Base-by-base conservation (phyloP, 2,329 filamentous ascomycete genomes). In the Colletotrichum sp. region DNA sequence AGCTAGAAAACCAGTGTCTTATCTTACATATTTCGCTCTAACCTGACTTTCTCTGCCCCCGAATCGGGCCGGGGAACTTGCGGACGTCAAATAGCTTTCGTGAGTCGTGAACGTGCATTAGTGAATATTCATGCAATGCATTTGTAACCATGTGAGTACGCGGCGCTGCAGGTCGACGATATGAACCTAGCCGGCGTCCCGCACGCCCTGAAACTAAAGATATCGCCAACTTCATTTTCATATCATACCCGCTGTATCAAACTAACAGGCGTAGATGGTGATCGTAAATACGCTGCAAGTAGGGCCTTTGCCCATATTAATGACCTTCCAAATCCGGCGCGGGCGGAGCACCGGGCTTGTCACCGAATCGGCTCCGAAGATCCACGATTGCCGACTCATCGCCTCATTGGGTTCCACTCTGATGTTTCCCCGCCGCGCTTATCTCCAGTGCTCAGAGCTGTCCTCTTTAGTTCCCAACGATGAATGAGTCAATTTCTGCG, bases 311-410 rank as follows among this genome's bases (percentile, higher is more conserved):
- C 11, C 12, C 44, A 8, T 52, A 25, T 52, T 5, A 25, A 22
- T 52, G 44, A 52, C 44, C 44, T 52, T 52, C 44, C 44, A 52
- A 8, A 22, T 52, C 44, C n/a, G 44, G 12, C n/a, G 44, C 44
- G n/a, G 6, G n/a, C 44, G 44, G 6, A 52, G 44, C 44, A 4
- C 27, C 2, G 13, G 57, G 27, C 13, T 32, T 5, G 32, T 71
- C n/a, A 71, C 73, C 69, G 69, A 76, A 65, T 73, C 69, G 69
- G 73, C 44, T 57, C 73, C 69, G 73, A 76, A 19, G 5, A 9
- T 44, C 52, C 13, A 49, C 32, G 13, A 15, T 66, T 67, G 63
- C 69, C 19, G 69, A 59, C 36, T 63, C 55, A 59, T 68, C 32
- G 63, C 73, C 57, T 69, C 66, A 64, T 72, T 16, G 22, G 36